Evolutionary conservation across 306 rosid genomes (phyloP), one percentile per base, ranked within the genome.

Genomic region (Clitoria ternatea): DNA sequence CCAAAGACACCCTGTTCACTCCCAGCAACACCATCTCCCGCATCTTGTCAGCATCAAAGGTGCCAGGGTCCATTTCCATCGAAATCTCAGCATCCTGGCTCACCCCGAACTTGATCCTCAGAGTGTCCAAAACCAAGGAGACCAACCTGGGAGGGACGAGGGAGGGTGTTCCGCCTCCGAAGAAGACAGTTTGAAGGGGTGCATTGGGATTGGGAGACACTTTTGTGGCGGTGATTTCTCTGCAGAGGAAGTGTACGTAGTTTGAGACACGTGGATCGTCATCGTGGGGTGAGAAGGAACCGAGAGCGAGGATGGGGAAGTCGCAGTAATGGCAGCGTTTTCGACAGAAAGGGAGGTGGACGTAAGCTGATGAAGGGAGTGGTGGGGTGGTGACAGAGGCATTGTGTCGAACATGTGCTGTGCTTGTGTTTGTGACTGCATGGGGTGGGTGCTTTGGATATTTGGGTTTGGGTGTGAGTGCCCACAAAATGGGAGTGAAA

Each of bases 1-100:
- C 99, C 86, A 94, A 57, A 27, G 99, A 94, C 66, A 94, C 91
- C 36, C 99, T 82, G 56, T 91, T 94, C 62, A 94, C 87, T 59
- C 94, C 99, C 86, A 91, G 68, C 76, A 19, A 43, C 80, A 86
- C 40, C 85, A 87, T 50, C 47, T 45, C 83, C 66, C 57, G 57
- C 89, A 91, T 83, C 66, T 89, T 90, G 78, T 66, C 68, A 13
- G 64, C 84, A 79, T 90, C 88, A 62, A 94, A 94, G 8, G 98
- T 94, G 64, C 96, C 99, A 1, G 96, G 97, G 78, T 94, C 97
- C 99, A 94, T 89, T 53, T 94, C 97, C 88, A 94, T 90, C 1
- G 99, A 94, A 45, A 89, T 79, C 77, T 94, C 96, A 36, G 85
- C 85, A 78, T 66, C 73, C 76, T 60, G 78, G 37, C 69, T 61